Base-by-base conservation (phyloP, 768 basidiomycete species). In the Lactarius quietus region DNA sequence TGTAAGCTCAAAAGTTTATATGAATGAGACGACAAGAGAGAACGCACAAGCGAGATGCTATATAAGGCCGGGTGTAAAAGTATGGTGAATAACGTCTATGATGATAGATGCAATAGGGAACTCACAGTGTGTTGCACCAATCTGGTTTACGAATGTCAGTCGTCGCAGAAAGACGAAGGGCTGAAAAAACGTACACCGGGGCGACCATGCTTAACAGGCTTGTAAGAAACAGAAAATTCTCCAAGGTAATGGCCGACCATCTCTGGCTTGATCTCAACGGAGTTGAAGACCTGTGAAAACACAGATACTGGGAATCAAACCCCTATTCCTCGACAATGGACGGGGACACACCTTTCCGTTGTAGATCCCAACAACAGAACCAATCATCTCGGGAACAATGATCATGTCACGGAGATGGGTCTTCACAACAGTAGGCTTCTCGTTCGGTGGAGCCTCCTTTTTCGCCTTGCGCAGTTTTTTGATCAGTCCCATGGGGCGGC, bases 371-470 rank as follows among this genome's bases (percentile, higher is more conserved):
- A 98, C 88, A 70, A 98, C 93, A 73, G 87, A 90, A 68, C 97
- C 97, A 79, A 99, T 98, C 97, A 99, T 98, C 84, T 99, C 97
- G 57, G 97, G 97, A 66, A 99, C 97, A 79, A 99, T 89, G 79
- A 98, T 96, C 97, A 99, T 98, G 81, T 98, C 89, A 74, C 97
- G 93, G 72, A 99, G 84, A 80, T 99, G 97, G 64, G 97, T 99
- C 86, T 98, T 99, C 75, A 99, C 96, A 72, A 95, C 92, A 59
- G 93, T 85, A 65, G 97, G 97, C 84, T 99, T 98, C 82, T 98
- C 95, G 80, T 98, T 97, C 71, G 96, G 92, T 63, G 87, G 92
- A n/a, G 95, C 94, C 79, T 98, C 95, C 83, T 96, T 98, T 87
- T 99, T 99, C 65, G 97, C 93, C 80, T 97, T 96, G 79, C 97